Percentiles rank a stretch among this genome's conserved stretches.
phyloP scores from a whole-genome alignment of 495 filamentous ascomycete species.

The Xylaria nigripes region DNA sequence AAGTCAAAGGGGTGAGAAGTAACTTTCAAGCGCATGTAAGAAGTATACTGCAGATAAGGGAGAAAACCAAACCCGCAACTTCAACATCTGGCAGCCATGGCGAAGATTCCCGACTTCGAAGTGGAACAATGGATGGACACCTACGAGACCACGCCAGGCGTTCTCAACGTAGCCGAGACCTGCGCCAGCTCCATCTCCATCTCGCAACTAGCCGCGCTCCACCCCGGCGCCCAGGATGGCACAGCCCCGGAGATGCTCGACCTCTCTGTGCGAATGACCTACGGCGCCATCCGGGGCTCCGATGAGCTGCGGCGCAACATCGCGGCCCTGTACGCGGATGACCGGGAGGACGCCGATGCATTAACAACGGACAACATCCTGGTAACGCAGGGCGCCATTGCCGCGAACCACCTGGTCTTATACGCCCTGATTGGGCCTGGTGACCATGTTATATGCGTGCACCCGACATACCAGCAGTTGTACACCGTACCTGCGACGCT shows the following conservation, averaged over 20 bases:
- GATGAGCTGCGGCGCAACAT: conserved; percentile 53
- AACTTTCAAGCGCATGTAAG: too few relatives aligned
- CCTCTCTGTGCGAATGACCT: conserved; percentile 50
- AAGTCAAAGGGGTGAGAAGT: too few relatives aligned
- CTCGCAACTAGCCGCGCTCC: conserved; percentile 55
- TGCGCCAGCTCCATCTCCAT: conserved; percentile 77
- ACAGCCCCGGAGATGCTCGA: conserved; percentile 19
- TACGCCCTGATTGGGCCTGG: conserved; percentile 70
- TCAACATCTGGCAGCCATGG: conserved; percentile 41
- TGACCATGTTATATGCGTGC: conserved; percentile 84
- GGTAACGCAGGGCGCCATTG: conserved; percentile 74
- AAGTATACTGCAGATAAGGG: too few relatives aligned
- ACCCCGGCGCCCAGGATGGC: conserved; percentile 36
- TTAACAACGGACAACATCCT: conserved; percentile 56
- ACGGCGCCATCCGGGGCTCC: conserved; percentile 66
- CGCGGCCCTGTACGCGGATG: conserved; percentile 53
- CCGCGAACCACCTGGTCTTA: conserved; percentile 71
- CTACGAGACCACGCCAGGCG: conserved; percentile 60
- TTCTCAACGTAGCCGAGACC: conserved; percentile 81
- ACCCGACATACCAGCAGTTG: conserved; percentile 85
- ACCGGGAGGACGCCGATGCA: conserved; percentile 35
- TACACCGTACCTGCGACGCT: conserved; percentile 69
- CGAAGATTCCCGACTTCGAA: conserved; percentile 61
- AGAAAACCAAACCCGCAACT: neutral
- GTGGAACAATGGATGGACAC: conserved; percentile 94